Evolutionary conservation across 2,329 filamentous ascomycete genomes (phyloP), one percentile per base, ranked within the genome.

Genomic region (Aureobasidium sp.): DNA sequence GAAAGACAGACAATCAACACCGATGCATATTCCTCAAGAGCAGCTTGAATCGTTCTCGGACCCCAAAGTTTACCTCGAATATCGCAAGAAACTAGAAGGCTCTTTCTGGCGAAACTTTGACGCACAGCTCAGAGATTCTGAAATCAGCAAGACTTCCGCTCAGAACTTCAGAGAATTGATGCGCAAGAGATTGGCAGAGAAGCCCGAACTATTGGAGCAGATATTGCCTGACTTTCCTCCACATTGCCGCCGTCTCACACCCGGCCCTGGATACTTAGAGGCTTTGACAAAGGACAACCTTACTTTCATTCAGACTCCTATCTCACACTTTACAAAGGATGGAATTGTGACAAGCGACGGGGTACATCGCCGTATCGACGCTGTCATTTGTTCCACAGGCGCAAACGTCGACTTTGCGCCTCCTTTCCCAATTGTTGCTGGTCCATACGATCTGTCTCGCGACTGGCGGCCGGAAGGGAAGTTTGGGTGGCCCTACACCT

Each of bases 401-500:
- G 71, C 71, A 20, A 72, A 72, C 29, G 67, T 70, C 4, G 65
- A 72, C 58, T 70, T 71, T 63, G 68, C 68, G n/a, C 72, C 71
- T 4, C 71, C 80, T 0, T 89, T 89, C 65, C 76, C 83, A 0
- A 82, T 90, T 65, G 75, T 77, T 27, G 81, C 83, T 1, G 72
- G 79, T 52, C 84, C 81, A 2, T 71, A 78, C 9, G 79, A 86
- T 62, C 74, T 89, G 1, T 73, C 76, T 12, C 72, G 77, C 9
- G 76, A 82, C 1, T 90, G 87, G 87, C 77, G 76, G 15, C 76
- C 77, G 1, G 80, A 78, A 42, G 82, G 82, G 0, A 73, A 77
- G 22, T 80, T 79, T 64, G 86, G 85, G 0, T 87, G 84, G 63
- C 87, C 87, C 0, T 85, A 88, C 69, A 87, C 83, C 0, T 90